Base-by-base conservation (phyloP, 805 yeast genomes). In the Jamesozyma rosinii region DNA sequence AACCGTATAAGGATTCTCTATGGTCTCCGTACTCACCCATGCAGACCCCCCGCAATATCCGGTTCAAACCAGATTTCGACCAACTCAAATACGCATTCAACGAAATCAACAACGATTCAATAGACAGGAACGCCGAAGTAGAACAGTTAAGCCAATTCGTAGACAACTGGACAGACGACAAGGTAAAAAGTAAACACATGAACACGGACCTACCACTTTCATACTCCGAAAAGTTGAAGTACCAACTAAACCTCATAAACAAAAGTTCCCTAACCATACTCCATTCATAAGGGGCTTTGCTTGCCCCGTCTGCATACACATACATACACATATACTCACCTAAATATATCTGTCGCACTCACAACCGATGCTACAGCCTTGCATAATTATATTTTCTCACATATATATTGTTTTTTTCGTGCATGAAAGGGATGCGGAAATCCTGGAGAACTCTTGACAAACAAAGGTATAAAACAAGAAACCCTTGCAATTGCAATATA, bases 121-220 rank as follows among this genome's bases (percentile, higher is more conserved):
- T 6, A 19, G 32, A 36, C 32, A 35, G n/a, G 29, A 35, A 11
- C 17, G 49, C 52, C 33, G 55, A 55, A 39, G 30, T 51, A 3
- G 54, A 57, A 26, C 48, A 47, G 5, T 22, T 59, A 26, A 29
- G 42, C 8, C 49, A 49, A 5, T 59, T 59, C 40, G 49, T 57
- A 19, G 49, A 49, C 27, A 48, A 51, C 18, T 59, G 63, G 63
- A 41, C 46, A 2, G 59, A 57, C 36, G 33, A 34, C n/a, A 33
- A 39, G 19, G 11, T 41, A 6, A 34, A 29, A 15, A 15, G 19
- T 17, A 18, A n/a, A 31, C 29, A 24, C 11, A 20, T 22, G 11
- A 32, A 22, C 31, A n/a, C 19, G 4, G 29, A 32, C 21, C 10
- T 38, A n/a, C 38, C 38, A n/a, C 5, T 4, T n/a, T 29, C 22